Evolutionary conservation across 768 basidiomycete genomes (phyloP), one percentile per base, ranked within the genome.

Genomic region (Naganishia onofrii): DNA sequence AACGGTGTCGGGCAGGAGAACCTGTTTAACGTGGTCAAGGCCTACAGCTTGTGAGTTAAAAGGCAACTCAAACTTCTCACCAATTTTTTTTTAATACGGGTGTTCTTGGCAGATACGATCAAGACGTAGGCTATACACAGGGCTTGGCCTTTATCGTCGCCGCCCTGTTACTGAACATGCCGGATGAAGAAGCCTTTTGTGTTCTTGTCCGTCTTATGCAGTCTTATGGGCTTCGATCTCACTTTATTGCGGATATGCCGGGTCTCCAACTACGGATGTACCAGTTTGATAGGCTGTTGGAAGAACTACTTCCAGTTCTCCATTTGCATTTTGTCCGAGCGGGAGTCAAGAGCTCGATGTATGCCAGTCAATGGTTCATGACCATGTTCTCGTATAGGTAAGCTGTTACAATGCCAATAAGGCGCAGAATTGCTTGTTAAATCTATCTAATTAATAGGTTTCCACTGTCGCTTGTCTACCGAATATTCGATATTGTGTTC

Each of bases 161-260:
- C 0, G 90, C 95, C 51, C 82, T 99, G 28, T 82, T 99, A 29
- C 84, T 99, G 55, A 95, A 98, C 95, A 99, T 99, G 96, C 96
- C 96, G 28, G 96, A 98, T 72, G 96, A 99, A 83, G 95, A 98
- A 82, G 95, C 95, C 0, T 99, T 99, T 81, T 95, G 90, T 73
- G 86, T 98, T 13, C 85, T 98, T 12, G 93, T 97, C 32, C 85
- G 96, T 66, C 82, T 99, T 19, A 98, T 98, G 96, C 85, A 96
- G 70, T 90, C 94, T 12, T 98, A 99, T 78, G 94, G 95, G 80
- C 84, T 98, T 2, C 88, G 95, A 53, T 93, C 93, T 0, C 95
- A 97, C 82, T 99, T 93, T 82, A 84, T 97, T n/a, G 94, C 96
- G 3, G 95, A 99, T 77, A 99, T 99, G 96, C 96, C 96, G 0